These are phyloP conservation scores for Flaveria sonorensis DNA, from an alignment of 129 eudicot species.

Conservation along the genomic window DNA sequence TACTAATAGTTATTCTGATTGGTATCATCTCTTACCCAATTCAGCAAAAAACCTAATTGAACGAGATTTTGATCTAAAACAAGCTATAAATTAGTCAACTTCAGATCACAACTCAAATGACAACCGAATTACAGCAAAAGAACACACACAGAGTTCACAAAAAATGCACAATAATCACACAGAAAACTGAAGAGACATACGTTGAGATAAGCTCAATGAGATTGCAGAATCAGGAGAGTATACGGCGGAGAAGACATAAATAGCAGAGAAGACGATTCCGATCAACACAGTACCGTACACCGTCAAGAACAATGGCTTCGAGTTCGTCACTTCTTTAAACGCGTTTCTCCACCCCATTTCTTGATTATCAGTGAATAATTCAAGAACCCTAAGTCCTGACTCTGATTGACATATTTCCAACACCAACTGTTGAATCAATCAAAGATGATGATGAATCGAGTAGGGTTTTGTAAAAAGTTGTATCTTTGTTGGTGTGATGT, in stretches of 20 bases:
- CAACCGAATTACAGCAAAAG: conserved; percentile 5
- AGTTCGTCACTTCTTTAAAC: conserved; percentile 56
- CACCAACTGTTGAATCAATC: too few relatives aligned
- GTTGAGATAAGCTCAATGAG: conserved; percentile 43
- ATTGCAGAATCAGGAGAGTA: conserved; percentile 53
- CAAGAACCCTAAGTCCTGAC: conserved; percentile 27
- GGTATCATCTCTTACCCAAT: background rate
- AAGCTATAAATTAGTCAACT: conserved; percentile 1
- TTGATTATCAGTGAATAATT: background rate
- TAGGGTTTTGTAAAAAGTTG: background rate
- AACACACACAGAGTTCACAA: background rate
- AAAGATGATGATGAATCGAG: too few relatives aligned
- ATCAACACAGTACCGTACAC: conserved; percentile 73
- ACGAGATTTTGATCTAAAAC: conserved; percentile 12
- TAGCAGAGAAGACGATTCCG: conserved; percentile 73
- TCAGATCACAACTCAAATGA: background rate
- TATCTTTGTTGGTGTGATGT: background rate
- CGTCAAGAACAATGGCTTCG: conserved; percentile 88
- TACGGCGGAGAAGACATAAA: conserved; percentile 84
- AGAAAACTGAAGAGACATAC: conserved; percentile 22
- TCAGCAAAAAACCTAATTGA: background rate
- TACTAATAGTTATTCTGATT: background rate
- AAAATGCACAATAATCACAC: too few relatives aligned
- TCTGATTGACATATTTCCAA: conserved; percentile 12
- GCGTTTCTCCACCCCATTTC: conserved; percentile 72